Conservation (phyloP, 805 yeast genomes). For the Ogataea methylovora region DNA sequence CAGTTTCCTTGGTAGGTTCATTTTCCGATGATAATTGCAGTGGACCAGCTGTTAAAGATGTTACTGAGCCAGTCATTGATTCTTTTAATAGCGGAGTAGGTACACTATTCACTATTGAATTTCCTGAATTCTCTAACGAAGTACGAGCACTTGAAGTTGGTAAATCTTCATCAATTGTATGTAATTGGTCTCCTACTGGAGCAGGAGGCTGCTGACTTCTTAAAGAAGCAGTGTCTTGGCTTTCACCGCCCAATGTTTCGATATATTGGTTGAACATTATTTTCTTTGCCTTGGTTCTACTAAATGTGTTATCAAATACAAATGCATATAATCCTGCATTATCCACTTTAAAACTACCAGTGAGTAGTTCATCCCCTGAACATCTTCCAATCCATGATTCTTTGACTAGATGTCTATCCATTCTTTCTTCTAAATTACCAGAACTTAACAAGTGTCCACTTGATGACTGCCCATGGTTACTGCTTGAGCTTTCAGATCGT, state of each 20-base stretch:
- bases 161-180: slow-evolving; percentile 4
- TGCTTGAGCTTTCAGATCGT: not conserved
- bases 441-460: slow-evolving; percentile 1
- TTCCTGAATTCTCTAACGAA: not conserved
- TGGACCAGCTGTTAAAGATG: too few species aligned
- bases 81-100: too few species aligned
- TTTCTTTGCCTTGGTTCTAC: slow-evolving; percentile 78
- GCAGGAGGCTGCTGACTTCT: not conserved
- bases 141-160: not conserved
- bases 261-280: slow-evolving; percentile 55
- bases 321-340: slow-evolving; percentile 76
- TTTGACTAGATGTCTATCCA: slow-evolving; percentile 43
- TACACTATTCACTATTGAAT: too few species aligned
- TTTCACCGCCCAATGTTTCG: slow-evolving; percentile 3
- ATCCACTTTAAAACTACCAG: slow-evolving; percentile 52
- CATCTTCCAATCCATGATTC: slow-evolving; percentile 51
- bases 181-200: not conserved
- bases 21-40: too few species aligned
- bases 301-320: slow-evolving; percentile 86
- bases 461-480: not conserved
- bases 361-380: slow-evolving; percentile 51
- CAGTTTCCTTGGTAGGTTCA: too few species aligned
- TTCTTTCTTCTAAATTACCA: slow-evolving; percentile 41
- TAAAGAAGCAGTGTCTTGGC: not conserved
- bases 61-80: too few species aligned